These are phyloP conservation scores for Waltiozyma solani DNA, from an alignment of 1,139 yeast genomes.

Conservation along the genomic window DNA sequence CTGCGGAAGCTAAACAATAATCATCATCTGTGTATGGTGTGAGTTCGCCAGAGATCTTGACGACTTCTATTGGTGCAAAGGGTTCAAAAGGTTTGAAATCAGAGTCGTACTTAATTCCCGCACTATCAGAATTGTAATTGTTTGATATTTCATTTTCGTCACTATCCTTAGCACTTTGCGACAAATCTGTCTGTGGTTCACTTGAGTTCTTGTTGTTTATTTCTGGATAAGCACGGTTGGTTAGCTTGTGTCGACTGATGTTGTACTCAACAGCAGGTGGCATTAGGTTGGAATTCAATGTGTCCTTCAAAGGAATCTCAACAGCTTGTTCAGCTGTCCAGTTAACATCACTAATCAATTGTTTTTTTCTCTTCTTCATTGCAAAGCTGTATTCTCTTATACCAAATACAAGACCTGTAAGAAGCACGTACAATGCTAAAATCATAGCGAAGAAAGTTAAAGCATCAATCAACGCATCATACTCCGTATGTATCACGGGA, in stretches of 20 bases:
- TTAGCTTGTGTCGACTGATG: background rate
- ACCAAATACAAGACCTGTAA: constrained; percentile 10
- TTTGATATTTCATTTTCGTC: background rate
- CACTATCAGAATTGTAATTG: background rate
- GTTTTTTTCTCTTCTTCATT: constrained; percentile 8
- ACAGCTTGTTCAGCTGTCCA: constrained; percentile 11
- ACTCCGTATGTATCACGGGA: constrained; percentile 8
- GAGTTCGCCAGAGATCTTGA: constrained; percentile 4
- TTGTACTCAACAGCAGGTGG: background rate
- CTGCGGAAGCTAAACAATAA: background rate
- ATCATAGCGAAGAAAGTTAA: constrained; percentile 9
- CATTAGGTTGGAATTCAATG: background rate
- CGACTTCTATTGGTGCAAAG: constrained; percentile 5
- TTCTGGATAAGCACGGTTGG: constrained; percentile 7
- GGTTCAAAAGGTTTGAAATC: background rate
- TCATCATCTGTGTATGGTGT: constrained; percentile 2
- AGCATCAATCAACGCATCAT: constrained; percentile 12
- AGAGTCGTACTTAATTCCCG: background rate
- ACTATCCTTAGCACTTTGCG: background rate
- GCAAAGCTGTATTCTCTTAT: constrained; percentile 17
- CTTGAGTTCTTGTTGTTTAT: background rate
- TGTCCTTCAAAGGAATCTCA: background rate
- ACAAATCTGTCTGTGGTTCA: background rate
- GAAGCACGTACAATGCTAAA: constrained; percentile 1
- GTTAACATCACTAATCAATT: constrained; percentile 10